Evolutionary conservation across 108 stramenopile species (phyloP), one percentile per base, ranked within the genome.

Genomic region (Heterococcus sp.): DNA sequence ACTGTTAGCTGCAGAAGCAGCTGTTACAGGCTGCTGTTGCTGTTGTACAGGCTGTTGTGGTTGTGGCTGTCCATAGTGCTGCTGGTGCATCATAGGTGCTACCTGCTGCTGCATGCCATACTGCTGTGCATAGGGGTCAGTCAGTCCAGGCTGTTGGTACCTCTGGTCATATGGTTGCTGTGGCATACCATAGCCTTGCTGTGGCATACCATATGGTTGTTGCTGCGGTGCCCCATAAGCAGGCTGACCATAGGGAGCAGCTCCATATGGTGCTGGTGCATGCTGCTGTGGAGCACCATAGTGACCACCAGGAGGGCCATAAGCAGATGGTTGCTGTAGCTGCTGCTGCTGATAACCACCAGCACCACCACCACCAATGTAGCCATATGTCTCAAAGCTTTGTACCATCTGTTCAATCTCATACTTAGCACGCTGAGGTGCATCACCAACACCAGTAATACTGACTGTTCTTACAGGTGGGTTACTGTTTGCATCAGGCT

Each of bases 401-500:
- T 32, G 40, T 8, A 81, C 69, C 79, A 81, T 86, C 78, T 72
- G 78, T 71, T 87, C 87, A 29, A 87, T 87, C 29, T 87, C 87
- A 30, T 79, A 86, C 78, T 86, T 86, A 37, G 87, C 87, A 21
- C 75, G 80, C 32, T 78, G 38, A 26, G 85, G 87, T 14, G 75
- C 76, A 3, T 87, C 86, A 11, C 78, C 83, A 3, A 85, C 73
- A 26, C 87, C 93, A 26, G 91, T 90, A 32, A 88, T 76, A 77
- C 79, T 87, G 32, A 88, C 73, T 26, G 82, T n/a, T 28, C 86
- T 80, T 26, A 86, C 58, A 32, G 78, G 34, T 2, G 87, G 87
- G 64, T 84, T 35, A 21, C 32, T 95, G 72, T 72, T 79, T 2
- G 79, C 84, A 39, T 93, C 93, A 0, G 91, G 87, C 38, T 87